phyloP scores from a whole-genome alignment of 2,329 filamentous ascomycete genomes.

The Chaetomiaceae sp. region DNA sequence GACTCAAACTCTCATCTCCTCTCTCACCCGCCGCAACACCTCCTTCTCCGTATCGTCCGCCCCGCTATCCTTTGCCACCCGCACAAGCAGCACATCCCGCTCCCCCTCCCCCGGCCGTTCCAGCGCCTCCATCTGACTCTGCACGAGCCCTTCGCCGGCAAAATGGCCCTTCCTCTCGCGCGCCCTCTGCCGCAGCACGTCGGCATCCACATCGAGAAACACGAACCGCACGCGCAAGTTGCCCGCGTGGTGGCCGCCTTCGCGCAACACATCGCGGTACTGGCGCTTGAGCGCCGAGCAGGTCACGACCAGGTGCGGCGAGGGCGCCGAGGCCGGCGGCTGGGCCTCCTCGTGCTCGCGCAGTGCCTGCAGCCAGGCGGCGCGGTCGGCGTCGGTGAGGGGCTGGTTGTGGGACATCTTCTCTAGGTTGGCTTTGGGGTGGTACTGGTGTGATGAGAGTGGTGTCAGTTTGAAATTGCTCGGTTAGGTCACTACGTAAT shows the following conservation, averaged over 20 bases:
- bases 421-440: constrained; percentile 57
- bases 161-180: constrained; percentile 60
- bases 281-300: constrained; percentile 75
- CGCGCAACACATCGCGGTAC: constrained; percentile 63
- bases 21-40: constrained; percentile 8
- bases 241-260: constrained; percentile 41
- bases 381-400: constrained; percentile 67
- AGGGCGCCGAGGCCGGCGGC: too few species aligned
- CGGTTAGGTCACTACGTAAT: too few species aligned
- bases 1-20: constrained; percentile 7
- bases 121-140: constrained; percentile 61
- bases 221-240: constrained; percentile 62
- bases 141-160: constrained; percentile 69
- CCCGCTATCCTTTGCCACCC: constrained; percentile 30
- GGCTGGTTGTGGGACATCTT: constrained; percentile 67
- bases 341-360: constrained; percentile 39
- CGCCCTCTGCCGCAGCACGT: constrained; percentile 56
- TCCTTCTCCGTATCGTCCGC: constrained; percentile 10
- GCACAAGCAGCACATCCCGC: constrained; percentile 47
- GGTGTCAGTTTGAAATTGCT: too few species aligned
- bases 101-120: constrained; percentile 56
- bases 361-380: constrained; percentile 66
- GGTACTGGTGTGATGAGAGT: too few species aligned
- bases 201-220: constrained; percentile 60
- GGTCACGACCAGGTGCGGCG: constrained; percentile 60